Percentiles rank a stretch among this genome's conserved stretches.
These are phyloP conservation scores for Backusella psychrophila DNA, from an alignment of 192 early-diverging fungal species.

Conservation along the genomic window DNA sequence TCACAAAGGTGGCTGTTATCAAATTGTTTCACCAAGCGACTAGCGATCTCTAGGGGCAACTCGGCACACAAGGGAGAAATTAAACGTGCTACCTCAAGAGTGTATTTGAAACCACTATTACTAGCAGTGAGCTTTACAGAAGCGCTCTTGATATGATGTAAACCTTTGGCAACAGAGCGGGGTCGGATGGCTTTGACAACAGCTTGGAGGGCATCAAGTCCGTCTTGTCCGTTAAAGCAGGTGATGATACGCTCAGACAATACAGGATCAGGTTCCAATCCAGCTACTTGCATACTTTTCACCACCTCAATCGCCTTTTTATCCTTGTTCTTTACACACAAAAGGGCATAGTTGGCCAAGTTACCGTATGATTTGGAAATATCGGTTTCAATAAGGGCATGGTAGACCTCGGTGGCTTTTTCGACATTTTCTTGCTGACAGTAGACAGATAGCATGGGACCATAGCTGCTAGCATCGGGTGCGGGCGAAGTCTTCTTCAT, in stretches of 20 bases:
- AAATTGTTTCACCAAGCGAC: constrained; percentile 1
- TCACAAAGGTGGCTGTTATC: background rate
- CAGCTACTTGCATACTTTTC: constrained; percentile 19
- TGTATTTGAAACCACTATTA: background rate
- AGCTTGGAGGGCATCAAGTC: constrained; percentile 14
- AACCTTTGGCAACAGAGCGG: constrained; percentile 17
- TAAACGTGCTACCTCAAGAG: background rate
- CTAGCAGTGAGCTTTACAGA: constrained; percentile 8
- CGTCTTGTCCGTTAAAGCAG: background rate
- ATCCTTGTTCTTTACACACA: constrained; percentile 23
- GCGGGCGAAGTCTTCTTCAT: constrained; percentile 21
- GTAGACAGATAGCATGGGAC: constrained; percentile 27
- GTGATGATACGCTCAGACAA: constrained; percentile 23
- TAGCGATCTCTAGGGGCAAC: constrained; percentile 5
- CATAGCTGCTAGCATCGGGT: constrained; percentile 36
- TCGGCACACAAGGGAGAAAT: background rate
- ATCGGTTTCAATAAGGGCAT: constrained; percentile 24
- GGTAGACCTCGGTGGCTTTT: constrained; percentile 23
- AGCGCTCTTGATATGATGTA: constrained; percentile 4
- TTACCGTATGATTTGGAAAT: constrained; percentile 35
- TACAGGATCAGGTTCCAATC: constrained; percentile 28
- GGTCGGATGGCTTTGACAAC: constrained; percentile 13
- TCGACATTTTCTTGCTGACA: constrained; percentile 10
- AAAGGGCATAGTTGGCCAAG: constrained; percentile 29
- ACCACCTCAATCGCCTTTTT: constrained; percentile 16